Conservation (phyloP, 106 monocot genomes). For the Cymbidium sinense region DNA sequence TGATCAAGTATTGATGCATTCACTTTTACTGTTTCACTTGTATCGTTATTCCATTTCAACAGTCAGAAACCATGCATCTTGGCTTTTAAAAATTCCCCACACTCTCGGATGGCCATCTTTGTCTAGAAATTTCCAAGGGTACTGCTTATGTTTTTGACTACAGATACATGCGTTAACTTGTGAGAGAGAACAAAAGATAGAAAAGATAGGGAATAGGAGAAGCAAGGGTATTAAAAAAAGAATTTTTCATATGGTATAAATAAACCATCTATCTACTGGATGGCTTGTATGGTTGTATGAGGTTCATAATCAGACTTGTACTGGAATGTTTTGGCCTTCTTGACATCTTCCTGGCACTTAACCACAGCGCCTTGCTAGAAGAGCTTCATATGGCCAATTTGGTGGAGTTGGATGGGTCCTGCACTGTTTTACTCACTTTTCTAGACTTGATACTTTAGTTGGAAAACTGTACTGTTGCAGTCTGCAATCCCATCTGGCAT, state of each 20-base stretch:
- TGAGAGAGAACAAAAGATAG: too few species aligned
- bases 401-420: background rate
- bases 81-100: too few species aligned
- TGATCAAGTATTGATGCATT: too few species aligned
- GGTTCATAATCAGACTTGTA: background rate
- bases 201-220: too few species aligned
- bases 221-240: too few species aligned
- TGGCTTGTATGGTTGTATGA: background rate
- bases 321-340: background rate
- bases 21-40: too few species aligned
- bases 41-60: too few species aligned
- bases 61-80: too few species aligned
- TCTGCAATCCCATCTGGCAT: background rate
- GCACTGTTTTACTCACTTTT: background rate
- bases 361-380: background rate
- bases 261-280: background rate
- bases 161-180: too few species aligned
- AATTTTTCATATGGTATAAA: background rate
- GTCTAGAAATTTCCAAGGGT: too few species aligned
- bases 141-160: too few species aligned
- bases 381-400: background rate
- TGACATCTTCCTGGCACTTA: background rate
- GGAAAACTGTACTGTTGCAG: background rate
- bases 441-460: background rate
- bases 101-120: too few species aligned